Base-by-base conservation (phyloP, 108 stramenopile species). In the Chaetoceros muelleri region DNA sequence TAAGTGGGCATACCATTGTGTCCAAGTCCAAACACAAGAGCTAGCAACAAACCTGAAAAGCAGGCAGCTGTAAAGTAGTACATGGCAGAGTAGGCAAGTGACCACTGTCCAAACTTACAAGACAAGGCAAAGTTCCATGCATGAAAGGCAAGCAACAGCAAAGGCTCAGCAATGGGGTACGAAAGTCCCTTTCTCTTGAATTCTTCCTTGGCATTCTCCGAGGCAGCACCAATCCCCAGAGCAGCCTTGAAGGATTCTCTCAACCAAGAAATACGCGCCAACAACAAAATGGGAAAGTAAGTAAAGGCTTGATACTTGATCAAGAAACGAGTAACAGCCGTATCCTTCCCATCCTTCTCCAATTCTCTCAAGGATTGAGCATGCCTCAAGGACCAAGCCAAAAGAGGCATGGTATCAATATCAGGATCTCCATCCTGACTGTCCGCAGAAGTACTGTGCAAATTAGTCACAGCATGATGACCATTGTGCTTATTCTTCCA, bases 401-500 rank as follows among this genome's bases (percentile, higher is more conserved):
- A 74, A 18, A 99, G 66, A 24, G 99, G 99, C 95, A 98, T 96
- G 2, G 99, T 99, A 77, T 99, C 97, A 53, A 99, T 97, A 53
- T 95, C 93, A 0, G 93, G 93, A 73, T 95, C 93, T 30, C 93
- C 93, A 67, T 95, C 90, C 70, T 90, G 87, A 26, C 76, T 49
- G 18, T 69, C 59, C 19, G 82, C 74, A 20, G 79, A 67, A 28
- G 83, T 79, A 66, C 74, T 88, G 87, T 97, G 95, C 23, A 96
- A 76, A 75, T 99, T 98, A 62, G 99, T 96, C 2, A 98, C 96
- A 34, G 96, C 94, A 69, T 98, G 97, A 74, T 99, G 98, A 2
- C 93, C 94, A 73, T 97, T 98, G 81, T 99, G 99, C 87, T 96
- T 96, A 73, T 93, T 91, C 76, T 92, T 96, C 95, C 95, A 96